Base-by-base conservation (phyloP, 2,329 filamentous ascomycete species). In the Xylaria polymorpha region DNA sequence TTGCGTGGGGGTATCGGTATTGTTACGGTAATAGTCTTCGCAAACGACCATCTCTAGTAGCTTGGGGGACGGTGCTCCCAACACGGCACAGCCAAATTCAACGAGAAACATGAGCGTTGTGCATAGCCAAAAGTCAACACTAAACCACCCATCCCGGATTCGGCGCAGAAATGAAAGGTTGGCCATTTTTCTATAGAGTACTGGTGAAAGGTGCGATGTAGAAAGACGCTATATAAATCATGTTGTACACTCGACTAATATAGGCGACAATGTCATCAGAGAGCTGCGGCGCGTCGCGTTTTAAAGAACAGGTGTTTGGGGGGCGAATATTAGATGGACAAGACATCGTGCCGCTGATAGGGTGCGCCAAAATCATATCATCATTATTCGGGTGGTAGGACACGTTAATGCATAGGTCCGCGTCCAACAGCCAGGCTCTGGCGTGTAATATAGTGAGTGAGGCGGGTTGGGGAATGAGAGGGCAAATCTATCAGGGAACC, bases 91-190 rank as follows among this genome's bases (percentile, higher is more conserved):
- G 4, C 66, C 66, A 50, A 65, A 65, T 43, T 68, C 66, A 25
- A 68, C 66, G 12, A 68, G 61, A 51, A 65, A 68, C 66, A 68
- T 68, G 0, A 68, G 53, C 4, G 37, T 22, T 18, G 66, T 68
- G 25, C 66, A 68, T 14, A 65, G 50, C 66, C 66, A 68, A 22
- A 68, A 68, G 18, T 61, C 66, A 22, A 39, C 2, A 20, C 41
- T 50, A 25, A 65, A 56, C 48, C 61, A 61, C 9, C 56, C 56
- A 48, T 8, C 14, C 22, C n/a, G 25, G 41, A 41, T n/a, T 39
- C 48, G 59, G 15, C 44, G 43, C n/a, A 62, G 37, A 29, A 51
- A 51, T 1, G 25, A 12, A 63, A 53, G 4, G 43, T 39, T 39
- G 10, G 37, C 60, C 65, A 67, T 67, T 44, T 44, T 32, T 18